Evolutionary conservation across 2,329 filamentous ascomycete species (phyloP), one percentile per base, ranked within the genome.

Genomic region (Fusarium praegraminearum): DNA sequence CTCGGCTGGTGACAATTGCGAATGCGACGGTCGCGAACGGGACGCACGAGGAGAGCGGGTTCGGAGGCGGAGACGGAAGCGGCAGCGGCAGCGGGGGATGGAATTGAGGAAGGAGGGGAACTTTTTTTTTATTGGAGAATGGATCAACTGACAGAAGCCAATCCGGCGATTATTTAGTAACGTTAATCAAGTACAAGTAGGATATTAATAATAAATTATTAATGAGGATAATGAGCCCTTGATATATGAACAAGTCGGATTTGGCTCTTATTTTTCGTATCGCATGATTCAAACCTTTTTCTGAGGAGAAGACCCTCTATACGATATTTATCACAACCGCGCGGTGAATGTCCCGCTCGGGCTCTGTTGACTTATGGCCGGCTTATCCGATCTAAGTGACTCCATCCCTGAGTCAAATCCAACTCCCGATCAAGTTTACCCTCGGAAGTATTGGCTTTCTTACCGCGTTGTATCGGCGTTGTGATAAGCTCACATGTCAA

Each of bases 261-360:
- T 51, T 28, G 33, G 38, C 30, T 36, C 30, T 55, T 50, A 30
- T 35, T 46, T 65, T 51, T 71, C 57, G 62, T 63, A 71, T 71
- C 65, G 69, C 72, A 71, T 72, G 70, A 72, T 70, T 74, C 72
- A 71, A 22, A 45, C 57, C 69, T 47, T 66, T 59, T 57, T 43
- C 57, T 43, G 49, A 62, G 32, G 30, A 36, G 30, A 49, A 52
- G 32, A 30, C 62, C 47, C 59, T 57, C 49, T 18, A 52, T 30
- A 16, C 62, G 64, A 67, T 49, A 60, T 62, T 65, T 56, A 63
- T 74, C 70, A 73, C 53, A 66, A 56, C 70, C 70, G 72, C 72
- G 72, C 72, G 72, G 72, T 62, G 70, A 75, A 75, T 74, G 71
- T 55, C 72, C 72, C 65, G 51, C 60, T 62, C 49, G 36, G 26